Evolutionary conservation across 495 filamentous ascomycete species (phyloP).

Genomic region (Amniculicola lignicola): DNA sequence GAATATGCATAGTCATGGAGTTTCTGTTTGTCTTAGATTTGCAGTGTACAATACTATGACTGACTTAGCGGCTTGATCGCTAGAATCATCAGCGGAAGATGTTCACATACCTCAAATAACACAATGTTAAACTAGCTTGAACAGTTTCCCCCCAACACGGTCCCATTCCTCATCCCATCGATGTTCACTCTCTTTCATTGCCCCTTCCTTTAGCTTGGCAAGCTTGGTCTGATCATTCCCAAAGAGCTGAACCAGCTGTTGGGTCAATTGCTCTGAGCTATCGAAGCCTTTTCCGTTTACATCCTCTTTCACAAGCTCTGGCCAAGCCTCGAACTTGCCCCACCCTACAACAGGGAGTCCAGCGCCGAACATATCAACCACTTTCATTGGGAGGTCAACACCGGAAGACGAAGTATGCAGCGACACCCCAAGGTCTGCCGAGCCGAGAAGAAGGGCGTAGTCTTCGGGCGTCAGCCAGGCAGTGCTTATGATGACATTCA

Average conservation of each 20-base stretch:
- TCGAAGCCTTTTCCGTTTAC: constrained; percentile 80
- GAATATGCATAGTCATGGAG: neutral
- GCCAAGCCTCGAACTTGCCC: constrained; percentile 76
- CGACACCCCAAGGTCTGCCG: constrained; percentile 85
- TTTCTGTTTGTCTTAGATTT: no score
- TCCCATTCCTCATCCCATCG: constrained; percentile 97
- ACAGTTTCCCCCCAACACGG: constrained; percentile 65
- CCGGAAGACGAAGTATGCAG: constrained; percentile 90
- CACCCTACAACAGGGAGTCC: constrained; percentile 89
- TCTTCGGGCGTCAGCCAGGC: constrained; percentile 79
- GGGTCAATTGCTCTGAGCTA: constrained; percentile 58
- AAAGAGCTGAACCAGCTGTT: constrained; percentile 61
- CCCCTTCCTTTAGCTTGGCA: constrained; percentile 63
- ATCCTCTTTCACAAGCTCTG: constrained; percentile 80
- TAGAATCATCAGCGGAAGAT: no score
- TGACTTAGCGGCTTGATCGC: no score
- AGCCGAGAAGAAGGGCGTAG: constrained; percentile 82
- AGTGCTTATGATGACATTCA: constrained; percentile 67
- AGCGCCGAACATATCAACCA: constrained; percentile 96
- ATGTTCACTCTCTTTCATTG: constrained; percentile 64
- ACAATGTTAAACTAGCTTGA: constrained; percentile 52
- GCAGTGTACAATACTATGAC: neutral
- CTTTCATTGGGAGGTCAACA: constrained; percentile 98
- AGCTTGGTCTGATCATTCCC: constrained; percentile 53
- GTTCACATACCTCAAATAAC: no score